Conservation (phyloP, 768 basidiomycete species). For the Hericium coralloides region DNA sequence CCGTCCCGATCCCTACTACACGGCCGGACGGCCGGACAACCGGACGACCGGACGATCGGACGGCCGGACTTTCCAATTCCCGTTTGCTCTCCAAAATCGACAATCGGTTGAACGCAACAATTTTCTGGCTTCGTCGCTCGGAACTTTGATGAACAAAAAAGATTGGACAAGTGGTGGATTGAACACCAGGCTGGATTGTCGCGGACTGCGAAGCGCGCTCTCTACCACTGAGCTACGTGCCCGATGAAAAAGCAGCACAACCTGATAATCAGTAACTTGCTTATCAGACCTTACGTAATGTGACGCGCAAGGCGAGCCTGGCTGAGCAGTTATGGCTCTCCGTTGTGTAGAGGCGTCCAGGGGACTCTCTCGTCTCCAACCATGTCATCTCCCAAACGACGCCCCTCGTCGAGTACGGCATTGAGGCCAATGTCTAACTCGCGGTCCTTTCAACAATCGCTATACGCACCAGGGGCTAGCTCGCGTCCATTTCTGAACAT, state of each 20-base stretch:
- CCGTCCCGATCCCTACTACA: no score
- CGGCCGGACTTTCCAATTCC: no score
- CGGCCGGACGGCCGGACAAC: no score
- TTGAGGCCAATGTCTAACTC: constrained; percentile 11
- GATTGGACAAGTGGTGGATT: not conserved
- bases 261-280: not conserved
- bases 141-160: not conserved
- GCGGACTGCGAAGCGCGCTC: not conserved
- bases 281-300: no score
- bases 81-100: no score
- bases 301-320: no score
- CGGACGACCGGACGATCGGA: no score
- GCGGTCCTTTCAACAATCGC: constrained; percentile 22
- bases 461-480: constrained; percentile 35
- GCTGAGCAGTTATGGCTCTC: no score
- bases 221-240: not conserved
- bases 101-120: no score
- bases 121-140: no score
- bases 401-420: constrained; percentile 3
- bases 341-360: no score
- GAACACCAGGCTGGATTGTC: not conserved
- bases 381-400: constrained; percentile 16
- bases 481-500: constrained; percentile 76
- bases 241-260: not conserved
- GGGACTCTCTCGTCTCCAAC: not conserved